phyloP scores from a whole-genome alignment of 1,284 basidiomycete genomes.

The Moesziomyces antarcticus region DNA sequence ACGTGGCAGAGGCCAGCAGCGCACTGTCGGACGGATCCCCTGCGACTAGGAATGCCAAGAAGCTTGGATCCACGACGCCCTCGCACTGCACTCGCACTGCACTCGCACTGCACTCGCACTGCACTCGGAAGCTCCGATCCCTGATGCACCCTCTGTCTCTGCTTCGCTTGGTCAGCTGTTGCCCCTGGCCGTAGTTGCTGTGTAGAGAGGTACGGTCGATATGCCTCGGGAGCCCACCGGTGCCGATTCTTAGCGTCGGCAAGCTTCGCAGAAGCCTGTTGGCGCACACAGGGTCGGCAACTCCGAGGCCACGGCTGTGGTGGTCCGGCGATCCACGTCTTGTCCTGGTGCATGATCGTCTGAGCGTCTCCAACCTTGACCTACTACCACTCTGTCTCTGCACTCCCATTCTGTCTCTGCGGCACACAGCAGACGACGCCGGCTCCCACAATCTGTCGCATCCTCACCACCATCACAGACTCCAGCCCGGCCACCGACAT shows the following conservation, averaged over 20 bases:
- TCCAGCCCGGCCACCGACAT: background rate
- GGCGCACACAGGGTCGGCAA: background rate
- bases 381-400: background rate
- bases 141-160: background rate
- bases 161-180: background rate
- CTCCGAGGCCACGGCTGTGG: background rate
- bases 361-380: background rate
- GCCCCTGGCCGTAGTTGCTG: background rate
- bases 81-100: background rate
- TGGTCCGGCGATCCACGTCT: background rate
- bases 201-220: background rate
- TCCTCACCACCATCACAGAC: background rate
- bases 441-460: background rate
- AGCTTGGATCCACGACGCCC: conserved; percentile 16
- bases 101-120: background rate
- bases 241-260: no score
- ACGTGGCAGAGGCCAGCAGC: background rate
- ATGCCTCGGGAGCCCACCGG: background rate
- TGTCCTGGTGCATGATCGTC: background rate
- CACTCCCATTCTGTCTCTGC: background rate
- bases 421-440: background rate
- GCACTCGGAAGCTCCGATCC: background rate
- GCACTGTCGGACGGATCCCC: conserved; percentile 4
- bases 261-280: background rate
- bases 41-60: conserved; percentile 26